Conservation (phyloP, 2,329 filamentous ascomycete species). For the Hymenoscyphus albidus region DNA sequence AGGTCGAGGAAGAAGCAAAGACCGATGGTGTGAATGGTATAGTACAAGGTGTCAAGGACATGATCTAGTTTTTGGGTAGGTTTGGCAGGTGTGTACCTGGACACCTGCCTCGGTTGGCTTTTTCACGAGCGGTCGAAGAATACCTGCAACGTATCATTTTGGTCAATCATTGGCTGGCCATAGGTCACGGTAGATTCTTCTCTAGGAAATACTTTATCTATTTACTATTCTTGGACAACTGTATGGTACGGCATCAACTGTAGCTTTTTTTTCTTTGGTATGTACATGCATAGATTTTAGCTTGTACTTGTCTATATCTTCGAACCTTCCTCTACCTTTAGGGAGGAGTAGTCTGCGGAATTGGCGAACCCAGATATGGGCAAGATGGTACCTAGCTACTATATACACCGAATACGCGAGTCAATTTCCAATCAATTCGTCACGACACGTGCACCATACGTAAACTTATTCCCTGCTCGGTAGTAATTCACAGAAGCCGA, state of each 20-base stretch:
- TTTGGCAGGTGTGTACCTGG: background rate
- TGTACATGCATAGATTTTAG: background rate
- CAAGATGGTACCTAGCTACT: background rate
- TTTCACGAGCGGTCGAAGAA: background rate
- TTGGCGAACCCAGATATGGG: background rate
- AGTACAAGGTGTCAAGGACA: conserved; percentile 25
- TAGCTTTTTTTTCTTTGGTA: background rate
- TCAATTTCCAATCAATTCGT: background rate
- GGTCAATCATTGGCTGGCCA: background rate
- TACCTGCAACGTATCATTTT: background rate
- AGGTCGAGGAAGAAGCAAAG: conserved; percentile 27
- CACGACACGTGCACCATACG: background rate
- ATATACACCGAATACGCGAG: background rate
- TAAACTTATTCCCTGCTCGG: conserved; percentile 15
- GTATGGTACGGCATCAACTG: background rate
- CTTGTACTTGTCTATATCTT: too few relatives aligned
- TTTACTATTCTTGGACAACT: background rate
- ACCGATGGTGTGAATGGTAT: conserved; percentile 33
- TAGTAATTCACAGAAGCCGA: conserved; percentile 19
- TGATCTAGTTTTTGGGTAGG: conserved; percentile 12
- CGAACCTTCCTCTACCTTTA: too few relatives aligned
- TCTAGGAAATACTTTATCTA: background rate
- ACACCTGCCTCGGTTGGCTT: background rate
- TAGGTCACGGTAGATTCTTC: background rate
- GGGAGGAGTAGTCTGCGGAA: too few relatives aligned